Evolutionary conservation across 495 filamentous ascomycete species (phyloP).

Genomic region (Aspergillus biplanus): DNA sequence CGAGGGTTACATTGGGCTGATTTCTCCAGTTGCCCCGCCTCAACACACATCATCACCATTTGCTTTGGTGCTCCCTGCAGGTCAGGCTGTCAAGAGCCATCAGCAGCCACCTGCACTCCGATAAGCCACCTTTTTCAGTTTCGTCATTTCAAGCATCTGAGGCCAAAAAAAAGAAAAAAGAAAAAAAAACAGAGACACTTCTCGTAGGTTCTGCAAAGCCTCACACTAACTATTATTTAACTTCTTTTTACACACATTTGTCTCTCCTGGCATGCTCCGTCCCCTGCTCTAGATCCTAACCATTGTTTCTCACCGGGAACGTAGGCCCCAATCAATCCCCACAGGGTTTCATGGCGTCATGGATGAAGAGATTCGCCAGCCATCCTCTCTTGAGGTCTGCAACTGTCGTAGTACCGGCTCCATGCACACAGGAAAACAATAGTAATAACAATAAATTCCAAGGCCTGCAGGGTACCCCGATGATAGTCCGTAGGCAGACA

Average conservation of each 20-base stretch:
- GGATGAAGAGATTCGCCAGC: constrained; percentile 18
- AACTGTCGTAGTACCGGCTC: background rate
- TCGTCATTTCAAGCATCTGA: background rate
- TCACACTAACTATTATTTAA: constrained; percentile 5
- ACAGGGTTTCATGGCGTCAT: constrained; percentile 31
- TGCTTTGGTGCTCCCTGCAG: background rate
- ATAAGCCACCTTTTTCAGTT: background rate
- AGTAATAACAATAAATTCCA: background rate
- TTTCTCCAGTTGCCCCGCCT: background rate
- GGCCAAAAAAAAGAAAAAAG: background rate
- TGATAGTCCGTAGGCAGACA: background rate
- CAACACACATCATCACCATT: background rate
- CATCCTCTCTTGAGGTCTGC: background rate
- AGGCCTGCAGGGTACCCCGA: background rate
- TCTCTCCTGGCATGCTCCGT: constrained; percentile 11
- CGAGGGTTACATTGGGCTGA: background rate
- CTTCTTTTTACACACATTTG: background rate
- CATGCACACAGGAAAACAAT: background rate
- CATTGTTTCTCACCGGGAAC: constrained; percentile 33
- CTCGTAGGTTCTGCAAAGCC: background rate
- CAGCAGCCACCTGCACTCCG: background rate
- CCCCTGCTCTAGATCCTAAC: constrained; percentile 27
- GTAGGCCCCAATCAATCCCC: constrained; percentile 18
- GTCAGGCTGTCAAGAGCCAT: constrained; percentile 9
- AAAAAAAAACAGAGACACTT: background rate